Conservation (phyloP, 179 eudicot species). For the Camellia oleifera region DNA sequence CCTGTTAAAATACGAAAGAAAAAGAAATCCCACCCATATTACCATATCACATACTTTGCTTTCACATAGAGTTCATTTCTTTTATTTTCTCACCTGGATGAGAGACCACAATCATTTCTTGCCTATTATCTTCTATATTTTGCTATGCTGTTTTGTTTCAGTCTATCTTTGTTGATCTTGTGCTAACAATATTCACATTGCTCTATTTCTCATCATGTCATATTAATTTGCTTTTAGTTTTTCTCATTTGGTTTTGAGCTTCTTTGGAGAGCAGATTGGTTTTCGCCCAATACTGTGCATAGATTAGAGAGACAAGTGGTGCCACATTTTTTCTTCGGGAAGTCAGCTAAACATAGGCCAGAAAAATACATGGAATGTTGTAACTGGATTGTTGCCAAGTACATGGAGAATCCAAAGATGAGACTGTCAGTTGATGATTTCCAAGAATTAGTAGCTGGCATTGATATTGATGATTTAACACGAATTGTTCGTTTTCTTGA, state of each 20-base stretch:
- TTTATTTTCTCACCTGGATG: too few relatives aligned
- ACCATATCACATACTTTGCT: too few relatives aligned
- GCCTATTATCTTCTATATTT: not conserved
- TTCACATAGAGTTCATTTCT: too few relatives aligned
- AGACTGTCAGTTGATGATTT: constrained; percentile 66
- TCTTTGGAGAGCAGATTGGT: constrained; percentile 67
- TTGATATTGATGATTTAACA: constrained; percentile 59
- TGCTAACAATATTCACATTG: not conserved
- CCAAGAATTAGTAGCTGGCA: constrained; percentile 46
- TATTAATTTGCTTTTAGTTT: not conserved
- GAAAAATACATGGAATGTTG: constrained; percentile 85
- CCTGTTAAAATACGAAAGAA: too few relatives aligned
- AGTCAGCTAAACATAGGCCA: constrained; percentile 68
- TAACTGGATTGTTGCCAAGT: constrained; percentile 61
- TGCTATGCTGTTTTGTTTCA: not conserved
- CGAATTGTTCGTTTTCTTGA: constrained; percentile 87
- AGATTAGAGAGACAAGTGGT: constrained; percentile 90
- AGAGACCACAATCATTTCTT: too few relatives aligned
- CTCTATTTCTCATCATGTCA: not conserved
- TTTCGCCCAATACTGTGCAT: constrained; percentile 72
- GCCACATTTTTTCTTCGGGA: constrained; percentile 81
- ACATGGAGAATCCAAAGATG: constrained; percentile 70
- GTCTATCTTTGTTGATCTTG: not conserved
- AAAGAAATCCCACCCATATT: too few relatives aligned
- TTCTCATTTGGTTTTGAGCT: constrained; percentile 12